Evolutionary conservation across 306 rosid species (phyloP).

Genomic region (Quercus rubra): DNA sequence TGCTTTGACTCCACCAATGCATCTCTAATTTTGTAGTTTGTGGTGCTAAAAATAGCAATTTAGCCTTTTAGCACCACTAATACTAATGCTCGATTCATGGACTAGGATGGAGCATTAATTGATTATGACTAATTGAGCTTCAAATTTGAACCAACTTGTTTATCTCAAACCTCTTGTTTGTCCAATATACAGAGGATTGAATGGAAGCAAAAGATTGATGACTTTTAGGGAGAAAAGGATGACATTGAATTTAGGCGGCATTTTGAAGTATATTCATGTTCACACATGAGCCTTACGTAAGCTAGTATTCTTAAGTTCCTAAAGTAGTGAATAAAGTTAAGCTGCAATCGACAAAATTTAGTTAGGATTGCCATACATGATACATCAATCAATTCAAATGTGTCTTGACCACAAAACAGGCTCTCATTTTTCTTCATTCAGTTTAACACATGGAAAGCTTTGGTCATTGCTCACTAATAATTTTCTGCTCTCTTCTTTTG

Average conservation of each 20-base stretch:
- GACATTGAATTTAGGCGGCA: conserved; percentile 33
- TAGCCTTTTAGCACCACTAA: no score
- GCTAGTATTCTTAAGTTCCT: conserved; percentile 18
- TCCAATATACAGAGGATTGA: not conserved
- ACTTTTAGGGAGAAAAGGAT: conserved; percentile 20
- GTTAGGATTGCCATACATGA: not conserved
- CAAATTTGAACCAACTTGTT: conserved; percentile 18
- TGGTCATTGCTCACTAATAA: not conserved
- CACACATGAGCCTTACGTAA: conserved; percentile 30
- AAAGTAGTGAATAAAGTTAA: conserved; percentile 25
- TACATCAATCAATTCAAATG: conserved; percentile 11
- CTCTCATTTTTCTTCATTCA: conserved; percentile 23
- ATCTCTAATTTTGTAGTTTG: no score
- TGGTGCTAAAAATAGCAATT: no score
- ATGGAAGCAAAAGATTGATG: conserved; percentile 21
- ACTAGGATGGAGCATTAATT: conserved; percentile 23
- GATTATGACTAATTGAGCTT: conserved; percentile 24
- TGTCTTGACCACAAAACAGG: not conserved
- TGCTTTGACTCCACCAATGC: no score
- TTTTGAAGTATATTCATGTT: conserved; percentile 7
- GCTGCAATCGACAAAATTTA: conserved; percentile 27
- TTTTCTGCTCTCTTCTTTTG: not conserved
- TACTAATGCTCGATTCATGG: not conserved
- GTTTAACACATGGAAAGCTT: not conserved
- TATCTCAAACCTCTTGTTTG: conserved; percentile 12